A percentile compares a stretch with the other conserved stretches of the same genome.
Evolutionary conservation across 148 eudicot genomes (phyloP).

Genomic region (Heliamphora exappendiculata): DNA sequence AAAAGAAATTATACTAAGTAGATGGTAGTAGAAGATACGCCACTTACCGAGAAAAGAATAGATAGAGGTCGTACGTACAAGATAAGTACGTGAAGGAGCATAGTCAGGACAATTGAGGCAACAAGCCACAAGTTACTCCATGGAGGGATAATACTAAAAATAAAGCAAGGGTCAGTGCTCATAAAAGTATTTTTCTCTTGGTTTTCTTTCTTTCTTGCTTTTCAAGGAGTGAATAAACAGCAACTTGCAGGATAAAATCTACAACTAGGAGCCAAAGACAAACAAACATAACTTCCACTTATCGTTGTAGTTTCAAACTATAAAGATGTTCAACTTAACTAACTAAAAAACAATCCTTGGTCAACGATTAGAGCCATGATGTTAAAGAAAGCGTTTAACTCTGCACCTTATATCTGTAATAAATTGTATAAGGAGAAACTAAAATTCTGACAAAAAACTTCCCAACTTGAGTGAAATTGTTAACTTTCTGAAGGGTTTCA

Average conservation of each 20-base stretch:
- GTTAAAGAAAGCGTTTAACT: background rate
- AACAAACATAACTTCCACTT: background rate
- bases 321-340: background rate
- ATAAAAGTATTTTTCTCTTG: background rate
- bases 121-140: slow-evolving; percentile 99
- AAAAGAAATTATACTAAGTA: background rate
- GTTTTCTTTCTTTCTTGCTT: background rate
- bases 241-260: background rate
- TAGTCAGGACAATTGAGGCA: slow-evolving; percentile 76
- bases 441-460: background rate
- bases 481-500: background rate
- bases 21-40: slow-evolving; percentile 1
- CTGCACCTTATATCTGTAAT: background rate
- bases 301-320: background rate
- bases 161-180: slow-evolving; percentile 10
- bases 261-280: background rate
- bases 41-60: slow-evolving; percentile 85
- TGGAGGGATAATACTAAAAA: slow-evolving; percentile 72
- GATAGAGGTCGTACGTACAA: slow-evolving; percentile 84
- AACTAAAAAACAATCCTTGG: background rate
- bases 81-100: slow-evolving; percentile 86
- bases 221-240: background rate
- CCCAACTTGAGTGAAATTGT: background rate
- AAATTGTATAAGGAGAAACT: background rate
- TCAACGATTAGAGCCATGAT: background rate